Percentiles rank a stretch among this genome's conserved stretches.
Evolutionary conservation across 176 grass and related monocot species (phyloP).

Genomic region (Eleusine coracana): DNA sequence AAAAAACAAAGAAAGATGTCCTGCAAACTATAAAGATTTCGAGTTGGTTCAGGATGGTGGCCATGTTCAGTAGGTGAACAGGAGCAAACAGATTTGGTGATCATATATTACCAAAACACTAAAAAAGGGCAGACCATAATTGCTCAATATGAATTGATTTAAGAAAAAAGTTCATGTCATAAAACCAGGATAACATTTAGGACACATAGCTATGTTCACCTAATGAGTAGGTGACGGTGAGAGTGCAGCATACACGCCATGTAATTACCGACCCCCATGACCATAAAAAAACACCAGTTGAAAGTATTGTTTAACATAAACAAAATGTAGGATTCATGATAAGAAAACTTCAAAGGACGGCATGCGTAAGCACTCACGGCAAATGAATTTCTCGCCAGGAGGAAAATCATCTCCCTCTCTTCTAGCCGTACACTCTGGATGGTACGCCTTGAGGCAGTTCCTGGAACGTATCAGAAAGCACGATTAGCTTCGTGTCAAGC

Average conservation of each 20-base stretch:
- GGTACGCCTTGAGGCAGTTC: constrained; percentile 82
- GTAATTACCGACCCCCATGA: background rate
- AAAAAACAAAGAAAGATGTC: background rate
- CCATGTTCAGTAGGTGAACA: background rate
- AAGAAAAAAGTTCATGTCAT: background rate
- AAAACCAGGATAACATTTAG: background rate
- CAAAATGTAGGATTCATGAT: background rate
- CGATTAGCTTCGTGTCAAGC: constrained; percentile 3
- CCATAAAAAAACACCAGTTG: background rate
- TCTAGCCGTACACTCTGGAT: constrained; percentile 54
- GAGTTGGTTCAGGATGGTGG: background rate
- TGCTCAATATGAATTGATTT: background rate
- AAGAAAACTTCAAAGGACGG: background rate
- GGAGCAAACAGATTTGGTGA: background rate
- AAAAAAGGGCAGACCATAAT: background rate
- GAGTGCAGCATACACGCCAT: background rate
- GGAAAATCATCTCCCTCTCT: constrained; percentile 27
- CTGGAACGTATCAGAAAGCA: constrained; percentile 49
- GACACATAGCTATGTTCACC: background rate
- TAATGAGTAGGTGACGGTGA: background rate
- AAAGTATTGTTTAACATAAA: constrained; percentile 13
- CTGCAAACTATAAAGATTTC: background rate
- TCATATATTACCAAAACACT: background rate
- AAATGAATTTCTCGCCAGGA: constrained; percentile 50
- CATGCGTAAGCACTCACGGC: constrained; percentile 49